These are phyloP conservation scores for Umbelopsis isabellina DNA, from an alignment of 192 early-diverging fungal genomes.

Conservation along the genomic window DNA sequence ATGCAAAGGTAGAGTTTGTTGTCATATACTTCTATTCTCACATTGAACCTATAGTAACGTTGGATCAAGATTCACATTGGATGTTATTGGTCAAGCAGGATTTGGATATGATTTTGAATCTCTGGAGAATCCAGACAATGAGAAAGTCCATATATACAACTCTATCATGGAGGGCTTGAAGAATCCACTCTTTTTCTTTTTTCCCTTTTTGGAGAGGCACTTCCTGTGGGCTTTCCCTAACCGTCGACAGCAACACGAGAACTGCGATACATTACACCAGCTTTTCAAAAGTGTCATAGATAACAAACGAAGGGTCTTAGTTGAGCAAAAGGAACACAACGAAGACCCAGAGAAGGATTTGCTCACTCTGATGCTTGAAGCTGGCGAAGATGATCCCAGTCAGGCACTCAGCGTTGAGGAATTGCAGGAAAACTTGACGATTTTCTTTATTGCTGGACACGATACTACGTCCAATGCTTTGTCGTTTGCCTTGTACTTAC, in stretches of 20 bases:
- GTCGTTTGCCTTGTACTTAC: conserved; percentile 13
- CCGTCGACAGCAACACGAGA: conserved; percentile 10
- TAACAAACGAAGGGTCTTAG: conserved; percentile 22
- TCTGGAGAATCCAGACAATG: conserved; percentile 11
- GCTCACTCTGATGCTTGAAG: conserved; percentile 35
- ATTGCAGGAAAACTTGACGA: background rate
- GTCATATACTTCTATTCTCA: background rate
- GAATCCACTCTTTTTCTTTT: conserved; percentile 10
- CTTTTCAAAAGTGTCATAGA: conserved; percentile 25
- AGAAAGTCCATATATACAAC: conserved; percentile 19
- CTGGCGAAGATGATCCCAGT: background rate
- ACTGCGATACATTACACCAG: conserved; percentile 10
- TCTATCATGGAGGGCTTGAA: background rate
- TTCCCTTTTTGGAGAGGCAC: conserved; percentile 21
- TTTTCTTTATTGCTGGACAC: conserved; percentile 23
- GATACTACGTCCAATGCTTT: conserved; percentile 28
- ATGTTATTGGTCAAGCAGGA: conserved; percentile 35
- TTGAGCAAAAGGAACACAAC: background rate
- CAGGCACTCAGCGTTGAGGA: conserved; percentile 13
- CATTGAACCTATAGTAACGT: background rate
- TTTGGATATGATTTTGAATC: conserved; percentile 38
- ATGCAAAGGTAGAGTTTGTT: background rate
- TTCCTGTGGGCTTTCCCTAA: conserved; percentile 22
- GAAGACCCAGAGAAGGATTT: conserved; percentile 40
- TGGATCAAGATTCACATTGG: conserved; percentile 27